A percentile compares a stretch with the other conserved stretches of the same genome.
Evolutionary conservation across 768 basidiomycete species (phyloP).

Genomic region (Kwoniella europaea): DNA sequence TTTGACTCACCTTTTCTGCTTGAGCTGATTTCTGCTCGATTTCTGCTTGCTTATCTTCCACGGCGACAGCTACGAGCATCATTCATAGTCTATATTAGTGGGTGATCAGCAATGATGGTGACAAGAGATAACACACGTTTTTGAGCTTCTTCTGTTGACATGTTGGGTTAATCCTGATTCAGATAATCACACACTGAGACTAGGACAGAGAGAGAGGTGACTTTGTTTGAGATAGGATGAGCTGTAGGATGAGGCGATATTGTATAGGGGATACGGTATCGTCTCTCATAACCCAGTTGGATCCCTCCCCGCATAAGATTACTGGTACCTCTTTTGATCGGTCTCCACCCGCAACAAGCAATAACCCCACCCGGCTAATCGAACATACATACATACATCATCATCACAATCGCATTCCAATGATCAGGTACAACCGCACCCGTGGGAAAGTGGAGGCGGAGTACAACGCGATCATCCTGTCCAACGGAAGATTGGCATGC

Average conservation of each 20-base stretch:
- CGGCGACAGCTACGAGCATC: not conserved
- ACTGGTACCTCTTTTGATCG: too few relatives aligned
- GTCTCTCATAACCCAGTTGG: not conserved
- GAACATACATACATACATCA: not conserved
- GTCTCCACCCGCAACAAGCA: not conserved
- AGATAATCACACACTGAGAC: too few relatives aligned
- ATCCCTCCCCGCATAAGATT: too few relatives aligned
- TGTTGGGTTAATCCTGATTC: not conserved
- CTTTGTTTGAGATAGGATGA: too few relatives aligned
- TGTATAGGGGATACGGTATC: too few relatives aligned
- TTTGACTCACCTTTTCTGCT: not conserved
- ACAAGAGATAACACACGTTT: conserved; percentile 18
- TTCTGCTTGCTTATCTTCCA: not conserved
- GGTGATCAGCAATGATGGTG: not conserved
- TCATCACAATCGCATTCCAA: not conserved
- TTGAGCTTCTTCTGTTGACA: conserved; percentile 25
- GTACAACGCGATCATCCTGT: too few relatives aligned
- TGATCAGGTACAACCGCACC: not conserved
- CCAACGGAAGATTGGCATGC: too few relatives aligned
- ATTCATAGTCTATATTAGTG: not conserved
- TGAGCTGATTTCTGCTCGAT: not conserved
- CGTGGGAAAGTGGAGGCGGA: conserved; percentile 16
- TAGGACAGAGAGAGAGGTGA: too few relatives aligned
- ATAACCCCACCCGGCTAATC: not conserved
- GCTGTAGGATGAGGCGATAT: too few relatives aligned